A percentile compares a stretch with the other conserved stretches of the same genome.
phyloP scores from a whole-genome alignment of 129 eudicot genomes.

The Centaurea solstitialis region DNA sequence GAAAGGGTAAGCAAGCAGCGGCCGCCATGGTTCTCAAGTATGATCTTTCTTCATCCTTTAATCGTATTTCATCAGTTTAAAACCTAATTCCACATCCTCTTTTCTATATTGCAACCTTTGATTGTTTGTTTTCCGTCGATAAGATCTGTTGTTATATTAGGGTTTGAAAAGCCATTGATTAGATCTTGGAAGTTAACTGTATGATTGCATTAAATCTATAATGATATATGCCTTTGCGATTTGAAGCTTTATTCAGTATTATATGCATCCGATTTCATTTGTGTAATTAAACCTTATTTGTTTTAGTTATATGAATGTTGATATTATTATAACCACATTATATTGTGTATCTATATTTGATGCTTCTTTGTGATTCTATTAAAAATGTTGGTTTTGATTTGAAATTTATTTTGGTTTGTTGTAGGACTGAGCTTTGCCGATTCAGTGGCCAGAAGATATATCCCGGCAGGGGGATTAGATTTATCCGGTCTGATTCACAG shows the following conservation, averaged over 20 bases:
- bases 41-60: neutral
- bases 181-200: neutral
- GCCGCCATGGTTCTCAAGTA: conserved; percentile 46
- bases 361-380: neutral
- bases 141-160: conserved; percentile 11
- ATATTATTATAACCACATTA: neutral
- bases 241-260: too few relatives aligned
- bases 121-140: conserved; percentile 2
- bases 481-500: conserved; percentile 39
- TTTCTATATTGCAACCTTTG: neutral
- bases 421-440: conserved; percentile 34
- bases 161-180: neutral
- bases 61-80: neutral
- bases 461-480: conserved; percentile 37
- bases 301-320: neutral
- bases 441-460: conserved; percentile 38
- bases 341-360: neutral
- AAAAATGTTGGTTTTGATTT: neutral
- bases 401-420: neutral
- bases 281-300: neutral
- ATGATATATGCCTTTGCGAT: neutral
- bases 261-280: neutral
- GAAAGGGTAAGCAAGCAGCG: conserved; percentile 20
- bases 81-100: neutral
- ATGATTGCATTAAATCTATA: neutral